A percentile compares a stretch with the other conserved stretches of the same genome.
These are phyloP conservation scores for Fusarium sacchari DNA, from an alignment of 2,329 filamentous ascomycete species.

Conservation along the genomic window DNA sequence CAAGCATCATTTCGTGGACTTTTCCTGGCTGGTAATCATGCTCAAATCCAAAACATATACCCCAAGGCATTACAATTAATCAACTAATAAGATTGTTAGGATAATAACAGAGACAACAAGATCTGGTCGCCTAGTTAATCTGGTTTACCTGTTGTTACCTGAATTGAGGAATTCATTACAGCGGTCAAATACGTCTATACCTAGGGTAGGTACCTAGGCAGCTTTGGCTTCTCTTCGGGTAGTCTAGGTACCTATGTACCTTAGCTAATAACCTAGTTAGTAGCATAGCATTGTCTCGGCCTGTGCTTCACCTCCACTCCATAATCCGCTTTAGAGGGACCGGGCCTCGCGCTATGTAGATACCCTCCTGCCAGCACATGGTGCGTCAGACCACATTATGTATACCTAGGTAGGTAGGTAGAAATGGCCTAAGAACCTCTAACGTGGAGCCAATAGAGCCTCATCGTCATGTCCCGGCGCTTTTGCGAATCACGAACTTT, in stretches of 20 bases:
- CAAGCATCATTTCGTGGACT: too few species aligned
- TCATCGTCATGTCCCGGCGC: not conserved
- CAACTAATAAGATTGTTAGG: not conserved
- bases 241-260: not conserved
- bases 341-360: not conserved
- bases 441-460: not conserved
- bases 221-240: not conserved
- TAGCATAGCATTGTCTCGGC: not conserved
- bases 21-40: too few species aligned
- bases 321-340: not conserved
- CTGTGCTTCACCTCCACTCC: slow-evolving; percentile 4
- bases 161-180: not conserved
- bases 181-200: not conserved
- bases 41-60: not conserved
- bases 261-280: too few species aligned
- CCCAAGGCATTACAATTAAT: not conserved
- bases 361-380: not conserved
- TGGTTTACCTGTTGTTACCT: not conserved
- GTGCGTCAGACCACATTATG: not conserved
- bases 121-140: not conserved
- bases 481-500: not conserved
- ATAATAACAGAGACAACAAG: not conserved
- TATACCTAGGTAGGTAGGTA: not conserved
- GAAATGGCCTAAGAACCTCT: not conserved
- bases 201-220: slow-evolving; percentile 17